Base-by-base conservation (phyloP, 164 flowering plant genomes). In the Kingdonia uniflora region DNA sequence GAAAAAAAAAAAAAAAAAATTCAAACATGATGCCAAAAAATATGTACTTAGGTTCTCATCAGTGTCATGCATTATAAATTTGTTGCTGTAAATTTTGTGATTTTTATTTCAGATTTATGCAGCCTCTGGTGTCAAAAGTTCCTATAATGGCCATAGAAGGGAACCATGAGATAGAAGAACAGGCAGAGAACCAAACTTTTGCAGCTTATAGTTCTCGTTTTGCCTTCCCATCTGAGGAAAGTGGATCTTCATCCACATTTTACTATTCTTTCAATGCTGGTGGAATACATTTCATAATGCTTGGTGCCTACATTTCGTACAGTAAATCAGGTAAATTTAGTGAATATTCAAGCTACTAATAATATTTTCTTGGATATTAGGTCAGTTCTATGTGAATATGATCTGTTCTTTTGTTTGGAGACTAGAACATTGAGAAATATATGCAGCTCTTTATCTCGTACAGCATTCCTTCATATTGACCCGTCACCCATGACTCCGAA, bases 181-280 rank as follows among this genome's bases (percentile, higher is more conserved):
- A 92, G 54, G 85, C 64, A 46, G 81, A 60, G 50, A 75, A 75
- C 54, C 53, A 53, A 53, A 72, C 83, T 37, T 92, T 92, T 72
- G 84, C 54, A 14, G 74, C 99, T 54, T 88, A 82, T 65, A 84
- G 81, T 60, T 74, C 96, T 53, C 79, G 98, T 50, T 92, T 85
- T 72, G 91, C 94, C 42, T 88, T 88, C 64, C 96, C 96, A 5
- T 75, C 78, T 51, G 55, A 65, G 54, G 96, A 92, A 68, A 79
- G 91, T 62, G 78, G 82, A 57, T 87, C 98, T 7, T 26, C 65
- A n/a, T 85, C 96, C 0, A 69, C 88, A 39, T 72, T 88, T 35
- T 92, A 85, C 64, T 92, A 92, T 63, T 92, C 98, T 13, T 92
- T 86, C 56, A 77, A 92, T 72, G 94, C 95, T 1, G 98, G 98